Evolutionary conservation across 179 eudicot species (phyloP).

Genomic region (Silene noctiflora): DNA sequence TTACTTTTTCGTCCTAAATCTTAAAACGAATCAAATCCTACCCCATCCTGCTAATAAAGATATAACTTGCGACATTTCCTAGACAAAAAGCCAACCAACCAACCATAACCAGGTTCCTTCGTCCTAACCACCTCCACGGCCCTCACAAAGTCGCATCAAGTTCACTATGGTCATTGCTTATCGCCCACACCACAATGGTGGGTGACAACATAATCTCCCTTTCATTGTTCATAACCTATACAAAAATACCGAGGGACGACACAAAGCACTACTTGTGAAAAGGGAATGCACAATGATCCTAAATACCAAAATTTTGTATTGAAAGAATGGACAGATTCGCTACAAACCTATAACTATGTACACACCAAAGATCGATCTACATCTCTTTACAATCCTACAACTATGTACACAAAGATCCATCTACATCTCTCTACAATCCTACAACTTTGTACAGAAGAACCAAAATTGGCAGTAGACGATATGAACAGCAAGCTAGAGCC

Average conservation of each 20-base stretch:
- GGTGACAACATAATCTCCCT: not conserved
- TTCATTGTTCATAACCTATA: not conserved
- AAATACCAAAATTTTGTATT: constrained; percentile 27
- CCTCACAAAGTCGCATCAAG: not conserved
- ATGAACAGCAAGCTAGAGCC: constrained; percentile 5
- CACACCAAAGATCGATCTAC: constrained; percentile 11
- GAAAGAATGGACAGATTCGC: constrained; percentile 23
- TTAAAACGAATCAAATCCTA: too few relatives aligned
- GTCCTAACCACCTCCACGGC: not conserved
- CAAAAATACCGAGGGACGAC: not conserved
- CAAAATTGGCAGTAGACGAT: constrained; percentile 10
- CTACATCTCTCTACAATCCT: constrained; percentile 3
- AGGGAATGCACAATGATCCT: constrained; percentile 2
- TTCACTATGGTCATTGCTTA: not conserved
- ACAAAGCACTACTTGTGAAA: not conserved
- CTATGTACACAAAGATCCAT: constrained; percentile 19
- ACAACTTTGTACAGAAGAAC: constrained; percentile 27
- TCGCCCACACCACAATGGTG: not conserved
- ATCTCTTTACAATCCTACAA: constrained; percentile 27
- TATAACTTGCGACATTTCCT: too few relatives aligned
- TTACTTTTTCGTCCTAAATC: too few relatives aligned
- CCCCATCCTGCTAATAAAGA: too few relatives aligned
- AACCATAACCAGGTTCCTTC: not conserved
- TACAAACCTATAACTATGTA: constrained; percentile 10
- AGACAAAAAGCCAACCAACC: too few relatives aligned